These are phyloP conservation scores for Zymoseptoria brevis DNA, from an alignment of 2,329 filamentous ascomycete species.

Conservation along the genomic window DNA sequence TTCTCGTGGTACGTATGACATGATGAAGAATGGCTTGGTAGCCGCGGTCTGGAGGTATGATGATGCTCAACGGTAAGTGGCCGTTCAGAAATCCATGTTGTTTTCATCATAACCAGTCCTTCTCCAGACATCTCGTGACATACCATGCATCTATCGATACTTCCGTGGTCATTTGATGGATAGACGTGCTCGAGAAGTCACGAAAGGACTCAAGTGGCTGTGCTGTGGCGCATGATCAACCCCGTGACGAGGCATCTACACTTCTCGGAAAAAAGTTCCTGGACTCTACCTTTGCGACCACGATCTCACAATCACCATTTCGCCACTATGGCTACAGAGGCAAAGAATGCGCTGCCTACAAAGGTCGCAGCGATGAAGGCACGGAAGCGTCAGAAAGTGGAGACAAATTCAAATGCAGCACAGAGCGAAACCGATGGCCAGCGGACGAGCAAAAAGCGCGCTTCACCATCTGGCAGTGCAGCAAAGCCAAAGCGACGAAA, in stretches of 20 bases:
- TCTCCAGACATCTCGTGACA: background rate
- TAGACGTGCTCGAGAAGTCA: background rate
- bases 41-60: background rate
- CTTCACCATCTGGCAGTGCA: background rate
- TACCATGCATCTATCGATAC: background rate
- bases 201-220: background rate
- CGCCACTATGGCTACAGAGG: constrained; percentile 13
- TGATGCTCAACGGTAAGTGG: background rate
- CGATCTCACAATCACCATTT: background rate
- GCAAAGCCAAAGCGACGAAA: constrained; percentile 3
- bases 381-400: constrained; percentile 38
- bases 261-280: background rate
- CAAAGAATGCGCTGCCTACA: constrained; percentile 32
- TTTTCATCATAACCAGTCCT: background rate
- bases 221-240: background rate
- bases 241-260: background rate
- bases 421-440: constrained; percentile 2
- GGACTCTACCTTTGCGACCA: background rate
- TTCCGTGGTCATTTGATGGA: background rate
- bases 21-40: background rate
- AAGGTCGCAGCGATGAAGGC: constrained; percentile 35
- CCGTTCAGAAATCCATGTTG: background rate
- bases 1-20: background rate
- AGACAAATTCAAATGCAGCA: constrained; percentile 6
- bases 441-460: constrained; percentile 10